Conservation (phyloP, 2,329 filamentous ascomycete genomes). For the Colletotrichum ledebouriae region DNA sequence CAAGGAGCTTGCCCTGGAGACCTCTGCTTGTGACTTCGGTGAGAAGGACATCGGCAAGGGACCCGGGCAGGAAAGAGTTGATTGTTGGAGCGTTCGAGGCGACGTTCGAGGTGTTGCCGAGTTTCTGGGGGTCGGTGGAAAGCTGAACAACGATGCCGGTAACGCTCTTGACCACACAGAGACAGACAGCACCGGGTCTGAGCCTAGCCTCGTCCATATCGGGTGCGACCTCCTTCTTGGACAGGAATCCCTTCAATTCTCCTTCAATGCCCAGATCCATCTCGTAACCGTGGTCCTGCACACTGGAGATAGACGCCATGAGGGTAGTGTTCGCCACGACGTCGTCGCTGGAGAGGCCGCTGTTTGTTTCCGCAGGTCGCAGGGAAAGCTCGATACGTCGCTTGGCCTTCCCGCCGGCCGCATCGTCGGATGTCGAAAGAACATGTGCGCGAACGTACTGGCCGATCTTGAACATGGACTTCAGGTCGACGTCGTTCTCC, state of each 20-base stretch:
- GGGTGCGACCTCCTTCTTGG: constrained; percentile 83
- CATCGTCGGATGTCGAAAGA: constrained; percentile 79
- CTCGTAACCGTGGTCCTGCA: constrained; percentile 95
- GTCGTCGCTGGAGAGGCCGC: constrained; percentile 78
- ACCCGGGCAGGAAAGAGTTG: constrained; percentile 90
- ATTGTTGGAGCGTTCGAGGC: constrained; percentile 86
- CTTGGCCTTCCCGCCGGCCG: constrained; percentile 73
- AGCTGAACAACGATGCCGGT: constrained; percentile 90
- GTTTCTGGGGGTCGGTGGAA: constrained; percentile 78
- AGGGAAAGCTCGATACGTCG: constrained; percentile 90
- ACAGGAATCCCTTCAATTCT: constrained; percentile 83
- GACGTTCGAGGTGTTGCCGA: constrained; percentile 75
- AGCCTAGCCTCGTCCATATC: constrained; percentile 75
- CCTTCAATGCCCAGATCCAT: constrained; percentile 87
- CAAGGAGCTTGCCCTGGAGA: constrained; percentile 91
- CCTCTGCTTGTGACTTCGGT: constrained; percentile 81
- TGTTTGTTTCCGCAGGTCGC: constrained; percentile 83
- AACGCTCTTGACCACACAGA: constrained; percentile 83
- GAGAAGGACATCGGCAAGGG: constrained; percentile 87
- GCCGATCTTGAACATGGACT: constrained; percentile 81
- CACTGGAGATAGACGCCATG: constrained; percentile 89
- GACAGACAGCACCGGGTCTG: constrained; percentile 85
- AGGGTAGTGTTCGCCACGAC: constrained; percentile 82
- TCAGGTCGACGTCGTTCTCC: constrained; percentile 73
- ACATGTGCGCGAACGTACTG: constrained; percentile 92